Evolutionary conservation across 83 land plant genomes (phyloP).

Genomic region (Picea mariana): DNA sequence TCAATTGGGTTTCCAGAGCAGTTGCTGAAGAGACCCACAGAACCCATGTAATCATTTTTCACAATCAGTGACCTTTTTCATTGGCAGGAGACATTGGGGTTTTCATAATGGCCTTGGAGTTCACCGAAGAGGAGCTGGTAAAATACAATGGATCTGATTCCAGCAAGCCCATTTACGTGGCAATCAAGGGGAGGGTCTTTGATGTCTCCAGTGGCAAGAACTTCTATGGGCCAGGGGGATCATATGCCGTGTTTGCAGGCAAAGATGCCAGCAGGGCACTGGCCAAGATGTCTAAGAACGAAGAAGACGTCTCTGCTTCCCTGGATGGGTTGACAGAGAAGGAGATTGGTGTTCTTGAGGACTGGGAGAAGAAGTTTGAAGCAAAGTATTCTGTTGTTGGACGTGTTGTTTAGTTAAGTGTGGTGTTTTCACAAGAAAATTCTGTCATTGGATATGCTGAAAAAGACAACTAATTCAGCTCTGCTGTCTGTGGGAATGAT

Average conservation of each 20-base stretch:
- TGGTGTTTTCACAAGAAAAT: no score
- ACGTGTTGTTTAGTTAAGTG: conserved; percentile 26
- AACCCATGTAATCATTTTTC: no score
- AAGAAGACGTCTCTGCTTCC: conserved; percentile 55
- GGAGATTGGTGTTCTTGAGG: conserved; percentile 70
- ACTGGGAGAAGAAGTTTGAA: conserved; percentile 89
- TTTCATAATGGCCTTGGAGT: conserved; percentile 31
- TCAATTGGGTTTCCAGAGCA: no score
- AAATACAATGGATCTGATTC: conserved; percentile 71
- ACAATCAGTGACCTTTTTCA: no score
- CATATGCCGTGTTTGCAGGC: conserved; percentile 87
- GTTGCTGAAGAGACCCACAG: no score
- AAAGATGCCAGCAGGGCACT: conserved; percentile 84
- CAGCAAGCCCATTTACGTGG: conserved; percentile 72
- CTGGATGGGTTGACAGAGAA: conserved; percentile 79
- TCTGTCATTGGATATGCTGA: no score
- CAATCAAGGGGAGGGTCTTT: conserved; percentile 73
- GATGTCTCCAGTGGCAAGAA: conserved; percentile 72
- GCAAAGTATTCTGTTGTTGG: conserved; percentile 97
- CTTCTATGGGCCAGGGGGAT: conserved; percentile 94
- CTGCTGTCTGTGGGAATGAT: no score
- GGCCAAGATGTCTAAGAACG: conserved; percentile 87
- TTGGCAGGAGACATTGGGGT: neutral
- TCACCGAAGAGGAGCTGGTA: conserved; percentile 58
- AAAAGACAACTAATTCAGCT: no score